A percentile compares a stretch with the other conserved stretches of the same genome.
Evolutionary conservation across 306 rosid genomes (phyloP).

Genomic region (Cajanus cajan): DNA sequence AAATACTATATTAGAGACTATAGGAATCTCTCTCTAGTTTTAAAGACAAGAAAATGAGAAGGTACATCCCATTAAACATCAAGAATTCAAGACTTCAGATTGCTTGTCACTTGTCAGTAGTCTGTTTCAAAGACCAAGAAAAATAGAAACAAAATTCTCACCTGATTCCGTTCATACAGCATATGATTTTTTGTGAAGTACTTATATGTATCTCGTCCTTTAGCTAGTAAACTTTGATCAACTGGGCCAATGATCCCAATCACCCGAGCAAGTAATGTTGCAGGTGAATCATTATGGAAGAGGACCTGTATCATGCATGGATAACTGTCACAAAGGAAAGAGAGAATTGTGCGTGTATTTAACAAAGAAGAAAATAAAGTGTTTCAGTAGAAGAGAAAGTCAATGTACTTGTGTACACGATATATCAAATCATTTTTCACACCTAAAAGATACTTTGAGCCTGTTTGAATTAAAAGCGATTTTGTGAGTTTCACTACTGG

Average conservation of each 20-base stretch:
- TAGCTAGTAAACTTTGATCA: slow-evolving; percentile 87
- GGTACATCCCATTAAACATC: background rate
- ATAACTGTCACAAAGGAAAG: slow-evolving; percentile 25
- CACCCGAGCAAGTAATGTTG: slow-evolving; percentile 92
- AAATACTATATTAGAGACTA: background rate
- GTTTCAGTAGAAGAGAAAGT: background rate
- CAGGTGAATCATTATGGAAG: slow-evolving; percentile 97
- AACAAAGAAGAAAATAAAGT: background rate
- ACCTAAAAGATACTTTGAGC: slow-evolving; percentile 4
- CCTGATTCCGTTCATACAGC: slow-evolving; percentile 99
- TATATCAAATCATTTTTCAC: slow-evolving; percentile 17
- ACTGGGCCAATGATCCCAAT: slow-evolving; percentile 84
- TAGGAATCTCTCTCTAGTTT: background rate
- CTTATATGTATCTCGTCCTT: slow-evolving; percentile 91
- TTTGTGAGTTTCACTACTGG: too few species aligned
- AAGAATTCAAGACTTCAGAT: slow-evolving; percentile 19
- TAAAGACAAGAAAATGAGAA: background rate
- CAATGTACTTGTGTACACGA: background rate
- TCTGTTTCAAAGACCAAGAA: background rate
- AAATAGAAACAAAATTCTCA: slow-evolving; percentile 31
- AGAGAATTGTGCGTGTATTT: background rate
- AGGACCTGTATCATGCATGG: slow-evolving; percentile 62
- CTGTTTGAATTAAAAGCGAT: too few species aligned
- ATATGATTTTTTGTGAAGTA: slow-evolving; percentile 93
- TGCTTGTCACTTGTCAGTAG: background rate